A percentile compares a stretch with the other conserved stretches of the same genome.
These are phyloP conservation scores for Xylaria sp. DNA, from an alignment of 2,329 filamentous ascomycete genomes.

Conservation along the genomic window DNA sequence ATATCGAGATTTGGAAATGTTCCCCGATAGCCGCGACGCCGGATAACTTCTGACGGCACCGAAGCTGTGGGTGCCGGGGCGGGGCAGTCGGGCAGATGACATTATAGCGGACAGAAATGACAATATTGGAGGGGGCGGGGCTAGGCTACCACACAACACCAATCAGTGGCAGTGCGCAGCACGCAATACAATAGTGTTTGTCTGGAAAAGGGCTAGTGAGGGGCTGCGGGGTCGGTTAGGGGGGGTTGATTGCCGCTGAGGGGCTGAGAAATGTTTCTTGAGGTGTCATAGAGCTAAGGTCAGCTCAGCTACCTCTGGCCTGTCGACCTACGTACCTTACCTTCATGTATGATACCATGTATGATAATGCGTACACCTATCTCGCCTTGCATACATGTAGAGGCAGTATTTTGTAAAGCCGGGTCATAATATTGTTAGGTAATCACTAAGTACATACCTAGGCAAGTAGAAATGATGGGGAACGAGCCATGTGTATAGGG, in stretches of 20 bases:
- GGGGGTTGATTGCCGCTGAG: conserved; percentile 12
- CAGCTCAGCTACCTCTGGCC: too few relatives aligned
- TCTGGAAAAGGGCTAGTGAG: conserved; percentile 46
- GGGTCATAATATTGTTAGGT: too few relatives aligned
- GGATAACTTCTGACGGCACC: conserved; percentile 24
- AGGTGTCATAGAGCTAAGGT: background rate
- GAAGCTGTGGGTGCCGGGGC: conserved; percentile 30
- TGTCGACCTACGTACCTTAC: too few relatives aligned
- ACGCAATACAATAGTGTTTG: conserved; percentile 49
- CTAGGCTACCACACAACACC: conserved; percentile 33
- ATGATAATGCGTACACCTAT: too few relatives aligned
- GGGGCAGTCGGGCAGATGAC: conserved; percentile 45
- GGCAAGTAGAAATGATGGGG: conserved; percentile 1
- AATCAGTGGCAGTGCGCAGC: conserved; percentile 48
- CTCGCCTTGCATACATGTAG: too few relatives aligned
- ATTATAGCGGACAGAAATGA: conserved; percentile 47
- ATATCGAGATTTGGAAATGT: background rate
- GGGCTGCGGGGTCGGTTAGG: conserved; percentile 35
- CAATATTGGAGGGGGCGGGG: conserved; percentile 46
- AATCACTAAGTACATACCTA: too few relatives aligned
- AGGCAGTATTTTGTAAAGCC: too few relatives aligned
- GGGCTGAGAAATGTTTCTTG: conserved; percentile 19
- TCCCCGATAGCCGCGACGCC: conserved; percentile 35
- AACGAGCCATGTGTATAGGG: background rate
- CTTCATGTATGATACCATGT: too few relatives aligned